Base-by-base conservation (phyloP, 768 basidiomycete genomes). In the Trametes punicea region DNA sequence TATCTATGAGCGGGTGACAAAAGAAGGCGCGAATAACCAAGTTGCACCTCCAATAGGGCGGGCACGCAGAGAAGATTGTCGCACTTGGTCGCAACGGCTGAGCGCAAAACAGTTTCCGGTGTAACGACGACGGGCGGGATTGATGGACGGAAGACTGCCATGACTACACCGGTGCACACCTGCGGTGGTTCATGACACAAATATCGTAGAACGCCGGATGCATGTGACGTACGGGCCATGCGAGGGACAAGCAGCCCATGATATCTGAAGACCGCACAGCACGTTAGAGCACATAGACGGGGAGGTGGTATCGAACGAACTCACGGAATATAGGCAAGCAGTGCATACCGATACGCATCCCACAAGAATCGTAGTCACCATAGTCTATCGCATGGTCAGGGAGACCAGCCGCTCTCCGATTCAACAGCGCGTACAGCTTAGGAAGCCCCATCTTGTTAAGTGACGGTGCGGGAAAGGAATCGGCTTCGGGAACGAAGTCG, bases 401-500 rank as follows among this genome's bases (percentile, higher is more conserved):
- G 7, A 23, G 38, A 4, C n/a, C 15, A 16, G n/a, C 6, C 16
- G 31, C 44, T 3, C 36, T 9, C 2, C 21, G 6, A 16, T 1
- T 20, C 18, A 16, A n/a, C 11, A 27, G 16, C 1, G 51, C 61
- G n/a, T 44, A 65, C 65, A 53, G 2, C 53, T 30, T 1, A 42
- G 26, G 10, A 31, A 48, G 18, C 46, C 52, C 65, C 62, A 60
- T 42, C 66, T 42, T 7, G 57, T 44, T 27, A 68, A 36, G 31
- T 51, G 34, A 16, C 26, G 44, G 36, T 67, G 52, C 8, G 58
- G 60, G 36, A 62, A 34, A 3, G 57, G 51, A 27, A 68, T 63
- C 2, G 67, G 63, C 53, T 70, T 71, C 4, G 69, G 68, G 49
- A 69, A 66, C 0, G 67, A 61, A 8, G 69, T 68, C 3, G 70